Evolutionary conservation across 148 eudicot genomes (phyloP).

Genomic region (Limonium bicolor): DNA sequence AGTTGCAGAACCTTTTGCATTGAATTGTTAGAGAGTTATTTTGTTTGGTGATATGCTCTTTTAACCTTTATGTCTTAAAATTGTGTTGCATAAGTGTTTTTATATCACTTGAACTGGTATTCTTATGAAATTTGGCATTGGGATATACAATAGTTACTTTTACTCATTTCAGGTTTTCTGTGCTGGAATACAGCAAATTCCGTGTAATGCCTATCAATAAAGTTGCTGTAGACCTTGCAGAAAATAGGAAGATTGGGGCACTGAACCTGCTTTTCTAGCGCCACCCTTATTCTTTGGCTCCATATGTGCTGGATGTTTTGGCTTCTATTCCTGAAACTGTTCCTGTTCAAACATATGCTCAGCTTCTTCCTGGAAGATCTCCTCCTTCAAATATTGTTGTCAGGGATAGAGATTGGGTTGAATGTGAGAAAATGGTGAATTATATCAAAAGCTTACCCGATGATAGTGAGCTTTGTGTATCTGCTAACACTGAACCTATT

Average conservation of each 20-base stretch:
- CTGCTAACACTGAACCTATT: conserved; percentile 62
- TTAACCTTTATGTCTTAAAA: too few species aligned
- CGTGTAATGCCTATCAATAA: conserved; percentile 50
- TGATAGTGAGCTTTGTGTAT: conserved; percentile 24
- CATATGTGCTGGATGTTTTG: conserved; percentile 62
- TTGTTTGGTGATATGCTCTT: too few species aligned
- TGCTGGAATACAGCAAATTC: conserved; percentile 76
- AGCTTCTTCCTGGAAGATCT: conserved; percentile 85
- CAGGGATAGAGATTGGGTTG: conserved; percentile 94
- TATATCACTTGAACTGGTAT: too few species aligned
- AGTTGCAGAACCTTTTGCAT: too few species aligned
- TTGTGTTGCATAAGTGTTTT: too few species aligned
- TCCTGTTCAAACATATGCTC: conserved; percentile 79
- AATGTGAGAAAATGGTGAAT: conserved; percentile 58
- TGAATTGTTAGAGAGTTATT: too few species aligned
- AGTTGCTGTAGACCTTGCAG: conserved; percentile 77
- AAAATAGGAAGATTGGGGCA: conserved; percentile 92
- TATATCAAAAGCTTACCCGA: conserved; percentile 26
- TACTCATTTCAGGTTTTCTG: conserved; percentile 68
- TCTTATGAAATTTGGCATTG: too few species aligned
- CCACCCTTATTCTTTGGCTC: conserved; percentile 71
- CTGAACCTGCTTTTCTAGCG: conserved; percentile 86
- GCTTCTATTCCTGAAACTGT: conserved; percentile 91
- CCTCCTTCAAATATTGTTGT: conserved; percentile 50
- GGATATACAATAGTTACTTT: too few species aligned